Evolutionary conservation across 257 asterid genomes (phyloP), one percentile per base, ranked within the genome.

Genomic region (Solanum okadae): DNA sequence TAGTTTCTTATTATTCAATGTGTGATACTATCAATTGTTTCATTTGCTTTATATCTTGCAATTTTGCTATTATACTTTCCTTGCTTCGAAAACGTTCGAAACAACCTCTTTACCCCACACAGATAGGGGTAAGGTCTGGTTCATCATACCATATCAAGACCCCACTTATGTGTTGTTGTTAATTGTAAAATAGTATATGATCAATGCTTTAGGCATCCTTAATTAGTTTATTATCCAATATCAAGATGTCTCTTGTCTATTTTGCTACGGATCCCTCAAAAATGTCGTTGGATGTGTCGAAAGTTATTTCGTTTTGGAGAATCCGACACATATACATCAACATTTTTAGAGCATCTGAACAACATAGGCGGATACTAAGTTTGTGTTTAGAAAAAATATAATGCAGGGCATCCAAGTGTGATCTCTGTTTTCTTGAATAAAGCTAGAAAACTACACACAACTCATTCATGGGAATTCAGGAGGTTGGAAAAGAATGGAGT

Each of bases 391-490:
- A 25, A 46, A 4, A 13, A 25, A 42, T 4, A 15, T 33, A 15
- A 56, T 25, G 78, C 37, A 94, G 98, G 87, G 87, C 98, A 91
- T 88, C 94, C 96, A 2, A 93, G 87, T 4, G 98, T 96, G 46
- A 92, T 93, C 1, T 94, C 98, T 0, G 93, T 97, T 27, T 91
- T 96, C 89, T n/a, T n/a, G 85, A 93, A 92, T 37, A 42, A 87
- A 71, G 92, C 79, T 0, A 94, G 87, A 83, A 89, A 90, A 83
- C 52, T 95, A 76, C 98, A 97, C 90, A 97, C 99, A 9, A 92
- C 98, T 9, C 96, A 86, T 78, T 92, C 98, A 25, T 97, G 98
- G 99, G 94, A 93, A 2, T 97, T 95, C 89, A 92, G 95, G 34
- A 70, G 22, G 89, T 40, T 95, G 35, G 98, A 94, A 91, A 88